Percentiles rank a stretch among this genome's conserved stretches.
These are phyloP conservation scores for Chlorella sorokiniana DNA, from an alignment of 139 green algal species.

Conservation along the genomic window DNA sequence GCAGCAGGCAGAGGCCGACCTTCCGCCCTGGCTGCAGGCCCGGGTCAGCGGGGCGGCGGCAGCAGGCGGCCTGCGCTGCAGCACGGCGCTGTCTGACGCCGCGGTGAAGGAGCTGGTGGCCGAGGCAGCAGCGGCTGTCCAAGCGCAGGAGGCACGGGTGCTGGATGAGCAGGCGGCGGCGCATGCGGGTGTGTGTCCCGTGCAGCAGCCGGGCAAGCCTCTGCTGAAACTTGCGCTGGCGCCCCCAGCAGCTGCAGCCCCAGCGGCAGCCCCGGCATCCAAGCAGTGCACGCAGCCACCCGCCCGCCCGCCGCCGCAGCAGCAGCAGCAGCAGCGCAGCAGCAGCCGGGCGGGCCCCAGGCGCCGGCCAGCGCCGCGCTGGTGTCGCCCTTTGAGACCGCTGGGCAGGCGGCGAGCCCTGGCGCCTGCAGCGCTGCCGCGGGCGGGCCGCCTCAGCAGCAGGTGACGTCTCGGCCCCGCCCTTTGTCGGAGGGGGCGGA, in stretches of 20 bases:
- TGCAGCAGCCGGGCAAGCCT: not conserved
- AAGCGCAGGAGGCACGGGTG: not conserved
- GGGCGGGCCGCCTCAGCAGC: not conserved
- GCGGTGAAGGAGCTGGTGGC: constrained; percentile 6
- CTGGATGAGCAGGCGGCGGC: not conserved
- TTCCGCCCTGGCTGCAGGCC: not conserved
- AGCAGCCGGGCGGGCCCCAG: not conserved
- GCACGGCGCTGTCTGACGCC: not conserved
- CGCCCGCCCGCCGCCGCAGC: not conserved
- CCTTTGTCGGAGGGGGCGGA: not conserved
- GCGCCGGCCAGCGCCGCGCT: not conserved
- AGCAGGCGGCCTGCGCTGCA: not conserved
- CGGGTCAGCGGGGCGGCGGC: not conserved
- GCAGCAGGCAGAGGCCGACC: constrained; percentile 8
- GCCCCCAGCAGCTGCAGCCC: constrained; percentile 13
- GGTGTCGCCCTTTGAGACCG: not conserved
- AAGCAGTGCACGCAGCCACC: constrained; percentile 3
- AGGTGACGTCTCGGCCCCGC: not conserved
- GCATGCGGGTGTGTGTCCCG: not conserved
- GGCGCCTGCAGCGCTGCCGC: not conserved
- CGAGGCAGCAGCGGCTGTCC: constrained; percentile 13
- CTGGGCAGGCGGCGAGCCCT: too few species aligned
- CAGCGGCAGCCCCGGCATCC: constrained; percentile 25
- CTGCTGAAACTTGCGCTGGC: constrained; percentile 1
- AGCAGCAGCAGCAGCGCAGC: constrained; percentile 5